Evolutionary conservation across 768 basidiomycete genomes (phyloP).

Genomic region (Punctularia strigosozonata): DNA sequence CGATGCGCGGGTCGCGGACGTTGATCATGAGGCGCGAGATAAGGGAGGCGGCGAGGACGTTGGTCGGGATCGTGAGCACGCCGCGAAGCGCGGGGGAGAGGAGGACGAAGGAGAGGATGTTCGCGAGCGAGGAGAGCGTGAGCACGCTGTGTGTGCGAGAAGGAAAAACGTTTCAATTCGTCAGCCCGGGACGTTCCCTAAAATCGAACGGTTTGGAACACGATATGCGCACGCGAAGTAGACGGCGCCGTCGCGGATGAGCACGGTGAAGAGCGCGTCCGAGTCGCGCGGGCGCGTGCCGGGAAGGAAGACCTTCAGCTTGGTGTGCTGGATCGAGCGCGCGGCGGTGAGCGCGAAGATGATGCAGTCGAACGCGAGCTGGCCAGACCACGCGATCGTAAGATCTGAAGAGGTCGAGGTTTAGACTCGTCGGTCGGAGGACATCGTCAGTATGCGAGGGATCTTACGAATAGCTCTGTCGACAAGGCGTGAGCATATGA

Average conservation of each 20-base stretch:
- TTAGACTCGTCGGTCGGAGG: constrained; percentile 1
- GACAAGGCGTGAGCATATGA: constrained; percentile 5
- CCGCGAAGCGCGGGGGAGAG: not conserved
- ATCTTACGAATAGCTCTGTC: constrained; percentile 3
- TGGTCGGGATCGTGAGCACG: no score
- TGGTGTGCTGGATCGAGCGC: no score
- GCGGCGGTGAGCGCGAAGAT: constrained; percentile 31
- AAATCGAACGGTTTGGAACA: no score
- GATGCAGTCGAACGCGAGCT: constrained; percentile 27
- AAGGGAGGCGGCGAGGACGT: not conserved
- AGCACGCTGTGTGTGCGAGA: no score
- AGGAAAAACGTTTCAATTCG: no score
- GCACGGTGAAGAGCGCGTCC: constrained; percentile 19
- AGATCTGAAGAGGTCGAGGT: constrained; percentile 6
- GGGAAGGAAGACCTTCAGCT: no score
- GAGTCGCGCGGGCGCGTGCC: constrained; percentile 12
- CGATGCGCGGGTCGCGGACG: constrained; percentile 2
- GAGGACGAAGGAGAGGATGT: no score
- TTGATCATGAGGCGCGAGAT: not conserved
- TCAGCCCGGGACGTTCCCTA: no score
- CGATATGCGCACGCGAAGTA: no score
- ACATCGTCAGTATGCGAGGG: constrained; percentile 9
- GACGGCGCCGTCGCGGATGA: constrained; percentile 33
- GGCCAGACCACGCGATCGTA: constrained; percentile 24
- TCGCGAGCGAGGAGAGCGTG: no score